Evolutionary conservation across 768 basidiomycete species (phyloP).

Genomic region (Pleurotus citrinopileatus): DNA sequence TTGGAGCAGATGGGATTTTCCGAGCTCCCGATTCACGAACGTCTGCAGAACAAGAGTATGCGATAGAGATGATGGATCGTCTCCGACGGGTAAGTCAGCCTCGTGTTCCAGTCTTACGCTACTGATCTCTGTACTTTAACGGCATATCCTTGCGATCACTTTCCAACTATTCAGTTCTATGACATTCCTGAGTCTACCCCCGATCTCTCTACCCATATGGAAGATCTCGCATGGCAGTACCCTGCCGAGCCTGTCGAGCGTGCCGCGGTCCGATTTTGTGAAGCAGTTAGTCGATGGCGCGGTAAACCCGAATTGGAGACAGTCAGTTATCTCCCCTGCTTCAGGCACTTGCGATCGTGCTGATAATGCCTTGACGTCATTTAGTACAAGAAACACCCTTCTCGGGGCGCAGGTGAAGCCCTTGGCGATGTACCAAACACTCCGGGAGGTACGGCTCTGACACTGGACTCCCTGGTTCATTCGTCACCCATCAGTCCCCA

Average conservation of each 20-base stretch:
- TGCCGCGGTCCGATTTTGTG: slow-evolving; percentile 74
- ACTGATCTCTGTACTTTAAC: neutral
- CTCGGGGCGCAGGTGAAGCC: slow-evolving; percentile 18
- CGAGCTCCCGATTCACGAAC: neutral
- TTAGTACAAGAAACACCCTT: slow-evolving; percentile 57
- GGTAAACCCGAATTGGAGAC: slow-evolving; percentile 84
- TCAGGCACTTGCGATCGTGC: neutral
- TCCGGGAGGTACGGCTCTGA: slow-evolving; percentile 40
- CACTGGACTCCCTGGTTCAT: slow-evolving; percentile 66
- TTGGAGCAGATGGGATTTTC: slow-evolving; percentile 31
- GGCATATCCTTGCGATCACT: too few relatives aligned
- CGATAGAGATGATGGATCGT: slow-evolving; percentile 70
- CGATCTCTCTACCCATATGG: slow-evolving; percentile 78
- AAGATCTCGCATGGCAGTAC: slow-evolving; percentile 74
- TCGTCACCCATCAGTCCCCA: slow-evolving; percentile 66
- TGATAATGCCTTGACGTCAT: slow-evolving; percentile 13
- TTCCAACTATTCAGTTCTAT: slow-evolving; percentile 54
- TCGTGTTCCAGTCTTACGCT: neutral
- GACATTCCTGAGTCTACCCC: slow-evolving; percentile 69
- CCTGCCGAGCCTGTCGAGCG: slow-evolving; percentile 82
- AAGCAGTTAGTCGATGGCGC: slow-evolving; percentile 79
- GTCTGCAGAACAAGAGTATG: slow-evolving; percentile 68
- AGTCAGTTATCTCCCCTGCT: slow-evolving; percentile 33
- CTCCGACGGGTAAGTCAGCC: slow-evolving; percentile 55
- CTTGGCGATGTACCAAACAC: slow-evolving; percentile 15